Evolutionary conservation across 176 grass and related monocot genomes (phyloP).

Genomic region (Oryza punctata): DNA sequence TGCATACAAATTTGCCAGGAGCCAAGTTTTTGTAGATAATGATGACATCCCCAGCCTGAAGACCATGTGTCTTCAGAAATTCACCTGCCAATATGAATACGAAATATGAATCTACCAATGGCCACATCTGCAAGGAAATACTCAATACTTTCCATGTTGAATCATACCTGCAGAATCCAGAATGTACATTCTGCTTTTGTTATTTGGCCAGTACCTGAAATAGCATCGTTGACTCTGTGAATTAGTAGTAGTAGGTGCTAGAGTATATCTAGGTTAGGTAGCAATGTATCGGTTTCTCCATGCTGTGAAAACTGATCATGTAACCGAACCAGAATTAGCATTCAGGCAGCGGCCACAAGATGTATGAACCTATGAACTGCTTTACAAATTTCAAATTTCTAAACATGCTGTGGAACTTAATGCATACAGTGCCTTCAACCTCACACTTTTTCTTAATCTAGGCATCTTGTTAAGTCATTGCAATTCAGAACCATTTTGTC

Average conservation of each 20-base stretch:
- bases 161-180: conserved; percentile 76
- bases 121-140: background rate
- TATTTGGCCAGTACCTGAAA: conserved; percentile 94
- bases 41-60: conserved; percentile 71
- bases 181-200: conserved; percentile 96
- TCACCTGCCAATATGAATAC: conserved; percentile 51
- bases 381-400: background rate
- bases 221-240: conserved; percentile 1
- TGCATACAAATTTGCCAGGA: conserved; percentile 64
- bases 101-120: background rate
- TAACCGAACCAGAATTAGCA: conserved; percentile 3
- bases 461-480: background rate
- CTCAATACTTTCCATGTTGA: background rate
- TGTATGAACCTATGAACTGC: conserved; percentile 9
- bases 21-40: conserved; percentile 62
- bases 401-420: background rate
- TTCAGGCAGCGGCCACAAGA: background rate
- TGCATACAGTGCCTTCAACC: background rate
- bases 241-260: background rate
- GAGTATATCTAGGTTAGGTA: background rate
- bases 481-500: background rate
- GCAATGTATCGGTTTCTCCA: conserved; percentile 1
- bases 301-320: background rate
- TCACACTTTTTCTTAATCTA: conserved; percentile 21
- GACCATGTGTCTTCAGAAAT: conserved; percentile 80